Conservation (phyloP, 192 early-diverging fungal species). For the Chytriomyces sp. region DNA sequence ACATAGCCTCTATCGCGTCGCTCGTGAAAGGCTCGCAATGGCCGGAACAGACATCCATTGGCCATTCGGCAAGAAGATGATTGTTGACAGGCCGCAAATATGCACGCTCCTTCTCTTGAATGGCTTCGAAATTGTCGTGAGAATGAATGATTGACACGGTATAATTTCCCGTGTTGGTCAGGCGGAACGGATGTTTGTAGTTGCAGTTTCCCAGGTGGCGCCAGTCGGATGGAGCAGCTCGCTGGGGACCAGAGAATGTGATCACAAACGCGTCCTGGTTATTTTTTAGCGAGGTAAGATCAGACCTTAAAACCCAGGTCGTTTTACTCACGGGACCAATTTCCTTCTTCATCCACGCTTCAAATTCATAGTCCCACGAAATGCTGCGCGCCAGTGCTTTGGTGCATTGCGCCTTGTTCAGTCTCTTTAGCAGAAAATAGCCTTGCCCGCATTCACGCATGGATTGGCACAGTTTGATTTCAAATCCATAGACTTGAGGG, state of each 20-base stretch:
- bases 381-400: not conserved
- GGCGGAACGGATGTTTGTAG: slow-evolving; percentile 27
- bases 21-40: not conserved
- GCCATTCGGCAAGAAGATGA: not conserved
- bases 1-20: not conserved
- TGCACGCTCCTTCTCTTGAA: not conserved
- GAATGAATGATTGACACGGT: slow-evolving; percentile 9
- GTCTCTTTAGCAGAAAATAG: slow-evolving; percentile 21
- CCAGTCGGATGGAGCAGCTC: not conserved
- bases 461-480: slow-evolving; percentile 14
- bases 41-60: not conserved
- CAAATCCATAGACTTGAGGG: not conserved
- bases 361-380: not conserved
- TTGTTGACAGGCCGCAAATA: not conserved
- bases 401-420: not conserved
- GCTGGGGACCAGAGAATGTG: slow-evolving; percentile 7
- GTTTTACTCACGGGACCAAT: slow-evolving; percentile 24
- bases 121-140: slow-evolving; percentile 23
- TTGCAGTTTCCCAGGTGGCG: slow-evolving; percentile 22
- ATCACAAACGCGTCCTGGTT: slow-evolving; percentile 8
- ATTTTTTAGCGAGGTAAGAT: not conserved
- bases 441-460: slow-evolving; percentile 26
- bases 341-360: slow-evolving; percentile 20
- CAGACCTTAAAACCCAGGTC: not conserved
- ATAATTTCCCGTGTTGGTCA: slow-evolving; percentile 23